Evolutionary conservation across 305 asterid species (phyloP), one percentile per base, ranked within the genome.

Genomic region (Caryopteris hybrid): DNA sequence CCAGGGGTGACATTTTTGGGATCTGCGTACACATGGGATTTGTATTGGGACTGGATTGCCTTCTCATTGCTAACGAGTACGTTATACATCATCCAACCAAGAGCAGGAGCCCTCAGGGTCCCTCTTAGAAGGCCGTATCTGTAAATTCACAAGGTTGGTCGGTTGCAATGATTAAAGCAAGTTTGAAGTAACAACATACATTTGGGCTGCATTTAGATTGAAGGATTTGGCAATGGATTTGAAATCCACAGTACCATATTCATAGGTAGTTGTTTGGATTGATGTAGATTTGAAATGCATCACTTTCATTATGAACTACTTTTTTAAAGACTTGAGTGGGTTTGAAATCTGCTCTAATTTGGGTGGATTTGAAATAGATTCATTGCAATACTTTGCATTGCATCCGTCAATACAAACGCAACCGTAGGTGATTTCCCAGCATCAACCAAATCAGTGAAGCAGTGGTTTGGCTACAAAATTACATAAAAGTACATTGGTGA

Each of bases 21-120:
- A 65, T 90, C 83, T 1, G 99, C 90, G 63, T 90, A 90, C 45
- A 93, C 99, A 38, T 93, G 99, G 73, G 99, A 93, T 77, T 83
- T 87, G 86, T 93, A 93, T 66, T 93, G 99, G 27, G 99, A 93
- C 56, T 81, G 75, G 69, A 93, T 90, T 48, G 99, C 82, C 74
- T 93, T 93, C 83, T 85, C 95, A 46, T 93, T 93, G 89, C 99
- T 90, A 62, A 93, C 99, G n/a, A 90, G 96, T 50, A 83, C 79
- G 64, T 88, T 93, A 89, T 93, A 93, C 99, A 93, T 88, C 97
- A 93, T 83, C 99, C 99, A 93, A 29, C 99, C 99, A 33, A 93
- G 73, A 33, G 99, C 97, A 25, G 99, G 97, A 53, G 97, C 91
- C 78, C 97, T 83, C 79, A 93, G 76, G 23, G 97, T 88, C 62